phyloP scores from a whole-genome alignment of 495 filamentous ascomycete genomes.

The Penicillium crystallinum region DNA sequence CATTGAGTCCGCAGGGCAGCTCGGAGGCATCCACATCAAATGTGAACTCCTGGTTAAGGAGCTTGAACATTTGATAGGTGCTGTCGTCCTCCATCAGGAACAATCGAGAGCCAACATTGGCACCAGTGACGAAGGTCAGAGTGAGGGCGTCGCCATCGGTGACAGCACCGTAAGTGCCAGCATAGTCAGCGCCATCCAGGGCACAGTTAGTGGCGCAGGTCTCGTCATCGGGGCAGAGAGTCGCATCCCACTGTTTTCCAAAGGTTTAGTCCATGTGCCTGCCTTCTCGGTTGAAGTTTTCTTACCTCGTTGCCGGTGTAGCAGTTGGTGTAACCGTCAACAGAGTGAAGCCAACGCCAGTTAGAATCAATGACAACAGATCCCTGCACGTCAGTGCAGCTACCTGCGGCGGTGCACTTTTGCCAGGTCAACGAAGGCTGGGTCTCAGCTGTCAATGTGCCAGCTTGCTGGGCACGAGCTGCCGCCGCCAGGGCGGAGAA shows the following conservation, averaged over 20 bases:
- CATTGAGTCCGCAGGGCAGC: slow-evolving; percentile 66
- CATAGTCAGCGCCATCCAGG: slow-evolving; percentile 57
- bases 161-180: slow-evolving; percentile 50
- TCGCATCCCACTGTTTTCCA: slow-evolving; percentile 42
- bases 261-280: background rate
- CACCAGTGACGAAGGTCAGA: slow-evolving; percentile 49
- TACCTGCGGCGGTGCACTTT: slow-evolving; percentile 47
- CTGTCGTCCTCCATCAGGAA: slow-evolving; percentile 52
- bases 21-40: slow-evolving; percentile 64
- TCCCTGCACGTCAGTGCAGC: slow-evolving; percentile 48
- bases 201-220: slow-evolving; percentile 56
- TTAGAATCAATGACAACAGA: slow-evolving; percentile 61
- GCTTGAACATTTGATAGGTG: slow-evolving; percentile 56
- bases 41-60: slow-evolving; percentile 59
- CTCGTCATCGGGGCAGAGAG: slow-evolving; percentile 48
- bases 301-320: slow-evolving; percentile 50
- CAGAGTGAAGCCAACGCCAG: slow-evolving; percentile 57
- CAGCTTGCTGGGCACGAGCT: slow-evolving; percentile 48
- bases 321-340: slow-evolving; percentile 54
- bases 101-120: slow-evolving; percentile 54
- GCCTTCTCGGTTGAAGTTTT: background rate
- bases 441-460: slow-evolving; percentile 50
- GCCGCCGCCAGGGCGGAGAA: slow-evolving; percentile 23
- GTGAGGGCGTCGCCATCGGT: slow-evolving; percentile 50
- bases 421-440: slow-evolving; percentile 56